phyloP scores from a whole-genome alignment of 164 flowering plant species.

The Sextonia rubra region DNA sequence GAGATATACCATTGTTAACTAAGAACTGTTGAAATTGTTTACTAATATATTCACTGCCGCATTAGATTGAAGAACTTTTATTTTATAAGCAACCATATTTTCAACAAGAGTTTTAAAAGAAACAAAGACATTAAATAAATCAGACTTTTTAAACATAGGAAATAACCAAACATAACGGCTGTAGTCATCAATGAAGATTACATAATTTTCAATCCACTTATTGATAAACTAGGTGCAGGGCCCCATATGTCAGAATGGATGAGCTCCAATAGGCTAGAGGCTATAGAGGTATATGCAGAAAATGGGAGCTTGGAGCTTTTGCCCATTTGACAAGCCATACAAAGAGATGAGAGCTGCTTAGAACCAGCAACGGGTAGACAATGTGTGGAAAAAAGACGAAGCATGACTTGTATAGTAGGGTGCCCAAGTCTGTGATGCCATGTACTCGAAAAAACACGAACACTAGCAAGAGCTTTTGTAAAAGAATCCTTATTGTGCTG shows the following conservation, averaged over 20 bases:
- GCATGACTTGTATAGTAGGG: background rate
- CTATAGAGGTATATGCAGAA: background rate
- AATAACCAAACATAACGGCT: background rate
- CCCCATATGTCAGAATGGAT: background rate
- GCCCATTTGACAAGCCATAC: background rate
- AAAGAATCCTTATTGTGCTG: background rate
- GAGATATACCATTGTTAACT: too few relatives aligned
- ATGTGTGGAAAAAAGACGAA: background rate
- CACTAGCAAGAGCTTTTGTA: background rate
- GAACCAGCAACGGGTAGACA: background rate
- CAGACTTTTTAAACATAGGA: background rate
- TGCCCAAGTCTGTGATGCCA: background rate
- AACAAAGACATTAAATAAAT: background rate
- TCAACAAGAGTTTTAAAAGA: background rate
- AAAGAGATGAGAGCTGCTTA: background rate
- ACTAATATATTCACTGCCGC: background rate
- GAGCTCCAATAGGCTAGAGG: background rate
- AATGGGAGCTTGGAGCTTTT: background rate
- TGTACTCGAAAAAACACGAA: background rate
- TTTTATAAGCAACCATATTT: background rate
- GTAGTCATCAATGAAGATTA: background rate
- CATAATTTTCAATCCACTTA: background rate
- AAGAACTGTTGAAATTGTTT: background rate
- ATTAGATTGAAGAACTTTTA: background rate
- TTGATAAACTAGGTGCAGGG: background rate